These are phyloP conservation scores for Allium sativum DNA, from an alignment of 106 monocot species.

Conservation along the genomic window DNA sequence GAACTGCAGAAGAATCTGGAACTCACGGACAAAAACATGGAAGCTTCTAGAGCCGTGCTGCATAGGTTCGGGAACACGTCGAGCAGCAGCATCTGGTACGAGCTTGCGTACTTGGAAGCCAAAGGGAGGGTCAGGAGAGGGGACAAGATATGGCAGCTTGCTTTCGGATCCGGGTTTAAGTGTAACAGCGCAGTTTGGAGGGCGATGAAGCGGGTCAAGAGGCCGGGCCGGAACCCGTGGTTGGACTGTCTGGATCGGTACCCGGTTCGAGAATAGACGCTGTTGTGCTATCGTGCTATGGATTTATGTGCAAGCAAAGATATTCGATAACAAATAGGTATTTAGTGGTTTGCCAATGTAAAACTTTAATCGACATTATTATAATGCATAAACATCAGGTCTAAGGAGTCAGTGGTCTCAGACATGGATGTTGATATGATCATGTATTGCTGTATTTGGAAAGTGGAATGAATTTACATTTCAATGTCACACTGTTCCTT, in stretches of 20 bases:
- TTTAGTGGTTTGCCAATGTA: slow-evolving; percentile 1
- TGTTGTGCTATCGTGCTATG: neutral
- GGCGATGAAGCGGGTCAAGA: slow-evolving; percentile 34
- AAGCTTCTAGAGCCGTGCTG: slow-evolving; percentile 63
- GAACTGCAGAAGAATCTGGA: slow-evolving; percentile 54
- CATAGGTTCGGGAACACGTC: slow-evolving; percentile 85
- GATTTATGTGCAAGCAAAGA: neutral
- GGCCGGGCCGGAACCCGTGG: slow-evolving; percentile 36
- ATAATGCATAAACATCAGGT: too few relatives aligned
- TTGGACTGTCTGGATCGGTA: slow-evolving; percentile 37
- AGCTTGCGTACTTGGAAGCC: slow-evolving; percentile 83
- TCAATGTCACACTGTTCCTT: neutral
- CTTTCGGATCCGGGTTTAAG: slow-evolving; percentile 90
- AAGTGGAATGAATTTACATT: neutral
- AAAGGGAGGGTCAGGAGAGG: slow-evolving; percentile 59
- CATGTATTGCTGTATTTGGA: neutral
- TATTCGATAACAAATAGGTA: neutral
- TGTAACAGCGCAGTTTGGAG: slow-evolving; percentile 91
- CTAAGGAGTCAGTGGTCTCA: slow-evolving; percentile 1
- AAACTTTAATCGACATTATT: too few relatives aligned
- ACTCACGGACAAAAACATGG: slow-evolving; percentile 51
- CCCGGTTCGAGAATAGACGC: slow-evolving; percentile 14
- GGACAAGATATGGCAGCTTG: slow-evolving; percentile 80
- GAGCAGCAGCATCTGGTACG: slow-evolving; percentile 91
- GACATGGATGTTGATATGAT: neutral